phyloP scores from a whole-genome alignment of 139 green algal genomes.

The Auxenochlorella protothecoides region DNA sequence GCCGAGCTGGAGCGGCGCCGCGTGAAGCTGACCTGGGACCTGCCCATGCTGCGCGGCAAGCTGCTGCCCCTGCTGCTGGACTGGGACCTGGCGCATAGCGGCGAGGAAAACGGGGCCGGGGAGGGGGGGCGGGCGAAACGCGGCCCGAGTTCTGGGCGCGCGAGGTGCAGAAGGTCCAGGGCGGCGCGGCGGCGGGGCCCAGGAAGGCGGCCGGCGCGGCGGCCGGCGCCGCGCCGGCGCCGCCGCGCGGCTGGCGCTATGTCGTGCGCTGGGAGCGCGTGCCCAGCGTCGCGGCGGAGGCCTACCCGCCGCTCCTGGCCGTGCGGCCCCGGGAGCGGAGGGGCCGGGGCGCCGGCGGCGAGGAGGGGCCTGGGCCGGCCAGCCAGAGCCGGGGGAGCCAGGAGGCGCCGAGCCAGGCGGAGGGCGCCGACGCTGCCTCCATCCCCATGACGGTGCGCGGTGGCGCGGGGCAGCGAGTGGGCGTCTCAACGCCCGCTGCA shows the following conservation, averaged over 20 bases:
- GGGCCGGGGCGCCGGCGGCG: too few species aligned
- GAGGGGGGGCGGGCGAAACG: not conserved
- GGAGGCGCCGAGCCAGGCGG: too few species aligned
- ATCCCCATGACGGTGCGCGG: too few species aligned
- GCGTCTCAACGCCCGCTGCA: too few species aligned
- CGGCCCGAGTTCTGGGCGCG: constrained; percentile 10
- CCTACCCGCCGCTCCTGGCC: too few species aligned
- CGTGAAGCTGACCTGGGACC: constrained; percentile 28
- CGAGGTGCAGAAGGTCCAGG: constrained; percentile 27
- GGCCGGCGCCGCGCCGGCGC: not conserved
- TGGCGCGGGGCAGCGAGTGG: too few species aligned
- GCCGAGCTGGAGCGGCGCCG: constrained; percentile 3
- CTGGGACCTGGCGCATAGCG: constrained; percentile 40
- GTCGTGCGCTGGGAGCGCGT: constrained; percentile 20
- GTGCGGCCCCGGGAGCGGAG: too few species aligned
- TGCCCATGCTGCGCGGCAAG: constrained; percentile 32
- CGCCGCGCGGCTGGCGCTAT: constrained; percentile 23
- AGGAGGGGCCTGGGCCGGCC: too few species aligned
- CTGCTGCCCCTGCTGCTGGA: constrained; percentile 56
- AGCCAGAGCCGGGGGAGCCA: too few species aligned
- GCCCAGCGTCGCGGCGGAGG: too few species aligned
- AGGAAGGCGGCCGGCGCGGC: not conserved
- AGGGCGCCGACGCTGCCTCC: too few species aligned
- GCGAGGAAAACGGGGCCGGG: not conserved
- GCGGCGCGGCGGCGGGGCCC: not conserved